Conservation (phyloP, 1,139 yeast species). For the Blastobotrys aristatus region DNA sequence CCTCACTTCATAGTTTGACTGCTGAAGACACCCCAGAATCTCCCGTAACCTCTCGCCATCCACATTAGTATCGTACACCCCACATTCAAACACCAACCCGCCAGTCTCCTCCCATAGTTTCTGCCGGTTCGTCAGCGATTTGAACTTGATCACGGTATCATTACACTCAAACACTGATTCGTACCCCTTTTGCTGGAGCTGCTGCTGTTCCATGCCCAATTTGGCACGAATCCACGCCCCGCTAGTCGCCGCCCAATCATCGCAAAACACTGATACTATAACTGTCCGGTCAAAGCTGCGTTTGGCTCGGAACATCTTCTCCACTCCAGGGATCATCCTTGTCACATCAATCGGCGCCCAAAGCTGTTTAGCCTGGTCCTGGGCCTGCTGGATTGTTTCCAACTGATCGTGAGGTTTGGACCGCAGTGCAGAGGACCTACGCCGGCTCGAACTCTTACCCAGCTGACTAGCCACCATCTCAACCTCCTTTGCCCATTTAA, state of each 20-base stretch:
- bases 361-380: conserved; percentile 17
- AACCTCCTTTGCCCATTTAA: conserved; percentile 23
- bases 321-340: conserved; percentile 17
- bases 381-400: conserved; percentile 9
- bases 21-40: conserved; percentile 12
- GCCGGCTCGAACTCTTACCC: conserved; percentile 15
- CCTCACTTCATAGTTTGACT: conserved; percentile 1
- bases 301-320: conserved; percentile 14
- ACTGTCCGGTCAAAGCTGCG: conserved; percentile 19
- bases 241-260: conserved; percentile 29
- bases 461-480: conserved; percentile 22
- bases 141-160: conserved; percentile 16
- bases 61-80: conserved; percentile 18
- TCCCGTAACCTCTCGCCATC: conserved; percentile 20
- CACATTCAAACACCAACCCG: conserved; percentile 28
- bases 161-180: conserved; percentile 10
- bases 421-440: neutral
- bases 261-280: conserved; percentile 22
- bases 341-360: conserved; percentile 28
- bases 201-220: conserved; percentile 23
- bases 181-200: conserved; percentile 8
- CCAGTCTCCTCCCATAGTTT: conserved; percentile 24
- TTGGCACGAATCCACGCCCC: conserved; percentile 33
- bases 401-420: conserved; percentile 1
- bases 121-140: conserved; percentile 24